A percentile compares a stretch with the other conserved stretches of the same genome.
Evolutionary conservation across 169 alveolate species (phyloP).

Genomic region (Cryptosporidium felis): DNA sequence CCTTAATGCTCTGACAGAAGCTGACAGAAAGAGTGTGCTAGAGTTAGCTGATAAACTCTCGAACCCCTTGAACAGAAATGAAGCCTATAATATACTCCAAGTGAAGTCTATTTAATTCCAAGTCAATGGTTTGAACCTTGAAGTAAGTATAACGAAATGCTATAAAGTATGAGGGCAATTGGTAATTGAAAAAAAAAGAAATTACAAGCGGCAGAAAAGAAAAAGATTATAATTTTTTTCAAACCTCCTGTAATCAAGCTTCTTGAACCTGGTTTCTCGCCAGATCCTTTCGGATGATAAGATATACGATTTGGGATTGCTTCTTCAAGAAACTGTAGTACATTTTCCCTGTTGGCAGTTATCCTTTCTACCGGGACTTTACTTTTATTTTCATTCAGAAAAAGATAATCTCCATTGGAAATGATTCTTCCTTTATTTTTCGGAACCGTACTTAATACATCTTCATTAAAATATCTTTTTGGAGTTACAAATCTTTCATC

Average conservation of each 20-base stretch:
- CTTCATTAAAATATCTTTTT: conserved; percentile 38
- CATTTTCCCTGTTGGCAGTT: no score
- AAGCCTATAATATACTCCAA: conserved; percentile 34
- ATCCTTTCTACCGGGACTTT: no score
- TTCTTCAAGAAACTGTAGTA: no score
- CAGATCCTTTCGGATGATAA: no score
- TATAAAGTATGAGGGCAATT: conserved; percentile 29
- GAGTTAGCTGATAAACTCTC: conserved; percentile 11
- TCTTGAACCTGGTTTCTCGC: no score
- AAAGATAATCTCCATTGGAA: no score
- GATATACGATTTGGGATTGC: no score
- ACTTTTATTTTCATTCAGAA: no score
- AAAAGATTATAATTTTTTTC: no score
- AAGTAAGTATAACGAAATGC: conserved; percentile 20
- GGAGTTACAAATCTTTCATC: conserved; percentile 2
- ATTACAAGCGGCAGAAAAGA: no score
- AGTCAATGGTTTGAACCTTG: background rate
- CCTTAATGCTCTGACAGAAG: background rate
- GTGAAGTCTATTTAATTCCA: no score
- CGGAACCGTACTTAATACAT: conserved; percentile 35
- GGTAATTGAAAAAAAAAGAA: conserved; percentile 35
- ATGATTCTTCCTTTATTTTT: conserved; percentile 7
- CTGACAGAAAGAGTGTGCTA: background rate
- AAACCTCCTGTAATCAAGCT: no score
- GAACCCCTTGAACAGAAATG: conserved; percentile 37